Evolutionary conservation across 75 land plant species (phyloP), one percentile per base, ranked within the genome.

Genomic region (Pinus taeda): DNA sequence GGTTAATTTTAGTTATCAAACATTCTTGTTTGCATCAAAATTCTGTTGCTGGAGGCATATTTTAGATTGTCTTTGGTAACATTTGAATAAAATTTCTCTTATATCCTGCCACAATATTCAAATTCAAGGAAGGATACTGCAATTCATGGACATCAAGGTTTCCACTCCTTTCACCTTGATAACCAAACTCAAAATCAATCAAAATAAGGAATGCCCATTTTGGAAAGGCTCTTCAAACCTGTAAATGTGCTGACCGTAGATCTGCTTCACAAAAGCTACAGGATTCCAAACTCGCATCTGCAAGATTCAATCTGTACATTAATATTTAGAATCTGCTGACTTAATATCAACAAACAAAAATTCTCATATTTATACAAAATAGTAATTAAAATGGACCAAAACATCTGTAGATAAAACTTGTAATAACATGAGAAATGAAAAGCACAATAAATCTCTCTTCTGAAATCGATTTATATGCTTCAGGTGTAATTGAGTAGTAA

Each of bases 191-290:
- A 5, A 69, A 69, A 18, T 42, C 37, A 69, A 69, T 39, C 14
- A 42, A 36, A 9, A 39, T 36, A 69, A 39, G 21, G 55, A 42
- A n/a, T n/a, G 53, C 42, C 42, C 55, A n/a, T 45, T 30, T 64
- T 39, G 72, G 9, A 69, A n/a, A 42, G 37, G 11, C 8, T 58
- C 21, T 60, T 36, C 81, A 73, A 66, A 93, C 95, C 95, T 95
- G 98, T 71, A 95, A 81, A 74, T 95, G 98, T 75, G 98, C 98
- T 62, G 93, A 78, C 6, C 96, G 96, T 65, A 95, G 80, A 62
- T 95, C 91, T 64, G 98, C 93, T 36, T 83, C 91, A 85, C 88
- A 88, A 78, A 95, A 84, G 81, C 93, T 93, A 78, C 90, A 89
- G 21, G 83, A 81, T 21, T 79, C 60, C 85, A 93, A 80, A 81